These are phyloP conservation scores for Basidioascus undulatus DNA, from an alignment of 768 basidiomycete species.

Conservation along the genomic window DNA sequence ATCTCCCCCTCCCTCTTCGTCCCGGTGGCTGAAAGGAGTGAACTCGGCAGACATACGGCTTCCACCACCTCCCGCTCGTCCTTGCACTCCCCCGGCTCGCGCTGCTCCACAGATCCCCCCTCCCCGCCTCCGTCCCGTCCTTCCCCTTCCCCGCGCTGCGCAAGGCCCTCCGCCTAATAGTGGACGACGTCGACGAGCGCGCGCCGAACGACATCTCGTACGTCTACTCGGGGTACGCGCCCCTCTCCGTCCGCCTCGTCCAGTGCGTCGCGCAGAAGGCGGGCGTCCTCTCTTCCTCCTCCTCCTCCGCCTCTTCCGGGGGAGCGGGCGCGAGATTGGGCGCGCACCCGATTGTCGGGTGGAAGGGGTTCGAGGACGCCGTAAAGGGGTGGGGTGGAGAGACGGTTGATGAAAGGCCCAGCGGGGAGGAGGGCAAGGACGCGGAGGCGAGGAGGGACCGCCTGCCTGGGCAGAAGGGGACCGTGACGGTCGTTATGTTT, in stretches of 20 bases:
- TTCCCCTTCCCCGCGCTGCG: slow-evolving; percentile 48
- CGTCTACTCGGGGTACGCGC: slow-evolving; percentile 91
- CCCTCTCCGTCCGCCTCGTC: slow-evolving; percentile 68
- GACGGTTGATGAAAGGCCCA: slow-evolving; percentile 46
- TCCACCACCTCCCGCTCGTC: slow-evolving; percentile 26
- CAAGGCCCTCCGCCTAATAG: slow-evolving; percentile 69
- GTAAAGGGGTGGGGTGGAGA: slow-evolving; percentile 58
- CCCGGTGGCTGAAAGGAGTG: not conserved
- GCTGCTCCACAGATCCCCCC: slow-evolving; percentile 36
- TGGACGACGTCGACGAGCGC: slow-evolving; percentile 44
- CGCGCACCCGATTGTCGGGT: slow-evolving; percentile 80
- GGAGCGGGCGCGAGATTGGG: slow-evolving; percentile 26
- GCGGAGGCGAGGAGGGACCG: slow-evolving; percentile 1
- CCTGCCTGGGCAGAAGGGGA: slow-evolving; percentile 20
- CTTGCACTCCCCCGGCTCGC: slow-evolving; percentile 18
- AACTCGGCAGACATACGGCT: slow-evolving; percentile 39
- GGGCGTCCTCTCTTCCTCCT: slow-evolving; percentile 32
- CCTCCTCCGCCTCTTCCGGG: slow-evolving; percentile 12
- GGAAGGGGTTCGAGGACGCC: slow-evolving; percentile 93
- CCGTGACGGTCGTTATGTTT: slow-evolving; percentile 84
- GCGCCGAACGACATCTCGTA: slow-evolving; percentile 79
- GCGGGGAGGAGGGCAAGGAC: slow-evolving; percentile 5
- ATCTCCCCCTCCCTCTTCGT: not conserved
- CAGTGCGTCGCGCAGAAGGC: slow-evolving; percentile 85
- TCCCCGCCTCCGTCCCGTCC: slow-evolving; percentile 26